Evolutionary conservation across 441 rosid genomes (phyloP), one percentile per base, ranked within the genome.

Genomic region (Erodium moschatum): DNA sequence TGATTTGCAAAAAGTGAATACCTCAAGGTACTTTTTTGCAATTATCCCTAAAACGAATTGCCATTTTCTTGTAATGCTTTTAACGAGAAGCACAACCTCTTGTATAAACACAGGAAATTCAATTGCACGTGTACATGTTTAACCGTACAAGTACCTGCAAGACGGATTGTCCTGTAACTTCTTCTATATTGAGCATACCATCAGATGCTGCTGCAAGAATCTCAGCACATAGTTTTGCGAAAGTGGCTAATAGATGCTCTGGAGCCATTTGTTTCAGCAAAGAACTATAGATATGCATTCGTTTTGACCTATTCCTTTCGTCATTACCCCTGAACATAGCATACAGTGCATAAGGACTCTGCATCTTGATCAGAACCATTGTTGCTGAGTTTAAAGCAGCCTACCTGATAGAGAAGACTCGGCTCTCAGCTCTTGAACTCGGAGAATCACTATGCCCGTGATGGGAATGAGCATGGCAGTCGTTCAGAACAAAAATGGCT

Each of bases 191-290:
- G 70, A 89, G 96, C 86, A 88, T 86, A 66, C 95, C 92, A 81
- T 93, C 98, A 6, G 97, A 86, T 64, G 95, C 96, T 73, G 96
- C 93, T 24, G 96, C 96, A 56, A 93, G 97, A 75, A 93, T 84
- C 81, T 93, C 98, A 6, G 96, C 89, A 72, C 98, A 91, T 69
- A 93, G 78, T 84, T 93, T 91, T 27, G 97, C 95, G 70, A 91
- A 91, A 48, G 97, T 89, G 42, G 97, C 98, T 75, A 93, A 76
- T 50, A 91, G 89, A 76, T 91, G 98, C 78, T 91, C 97, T 11
- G 97, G 96, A 60, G 93, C 96, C 98, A 93, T 93, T 87, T 93
- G 96, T 77, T 87, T 91, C 74, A 93, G 84, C 81, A 93, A 76
- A 52, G 93, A 86, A 68, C 79, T 70, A 70, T 91, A 91, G 54